Base-by-base conservation (phyloP, 371 early-diverging fungal species). In the Mucor plumbeus region DNA sequence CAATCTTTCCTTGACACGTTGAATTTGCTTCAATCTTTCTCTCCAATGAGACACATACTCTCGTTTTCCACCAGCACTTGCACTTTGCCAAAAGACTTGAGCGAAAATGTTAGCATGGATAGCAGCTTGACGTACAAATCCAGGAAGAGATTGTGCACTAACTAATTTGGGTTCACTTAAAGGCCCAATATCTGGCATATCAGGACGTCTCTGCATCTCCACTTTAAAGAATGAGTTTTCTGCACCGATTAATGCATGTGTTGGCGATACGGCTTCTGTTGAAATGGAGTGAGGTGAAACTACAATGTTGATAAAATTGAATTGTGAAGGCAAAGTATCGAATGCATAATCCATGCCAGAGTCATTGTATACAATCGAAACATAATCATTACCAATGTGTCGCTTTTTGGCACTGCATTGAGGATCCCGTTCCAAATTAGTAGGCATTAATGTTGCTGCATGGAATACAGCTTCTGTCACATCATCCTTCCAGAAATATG, bases 301-400 rank as follows among this genome's bases (percentile, higher is more conserved):
- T 7, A 98, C 88, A 65, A 98, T 90, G 63, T 95, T 94, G 67
- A 97, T 90, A 72, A 91, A 95, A 75, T 97, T 97, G 82, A 97
- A 97, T 76, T 98, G 95, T 7, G 94, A 91, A 0, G 95, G 92
- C 19, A 97, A 78, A 1, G 97, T 97, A 63, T 95, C 90, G 78
- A 96, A 95, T 35, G 86, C 86, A 74, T 94, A 97, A 8, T 88
- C 87, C 4, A 67, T 61, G 5, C 94, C 96, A 19, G 92, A 90
- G 69, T 98, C 97, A 70, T 97, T 95, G 72, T 92, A 98, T 14
- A 97, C 92, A 66, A 98, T 90, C 35, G 91, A 87, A 38, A 97
- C 94, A 82, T 88, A 97, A 74, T 97, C 96, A 73, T 98, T 98
- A 47, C 97, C 99, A 61, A 98, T 94, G 74, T 97, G 97, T 19